These are phyloP conservation scores for Ophiobolus disseminans DNA, from an alignment of 2,329 filamentous ascomycete genomes.

Conservation along the genomic window DNA sequence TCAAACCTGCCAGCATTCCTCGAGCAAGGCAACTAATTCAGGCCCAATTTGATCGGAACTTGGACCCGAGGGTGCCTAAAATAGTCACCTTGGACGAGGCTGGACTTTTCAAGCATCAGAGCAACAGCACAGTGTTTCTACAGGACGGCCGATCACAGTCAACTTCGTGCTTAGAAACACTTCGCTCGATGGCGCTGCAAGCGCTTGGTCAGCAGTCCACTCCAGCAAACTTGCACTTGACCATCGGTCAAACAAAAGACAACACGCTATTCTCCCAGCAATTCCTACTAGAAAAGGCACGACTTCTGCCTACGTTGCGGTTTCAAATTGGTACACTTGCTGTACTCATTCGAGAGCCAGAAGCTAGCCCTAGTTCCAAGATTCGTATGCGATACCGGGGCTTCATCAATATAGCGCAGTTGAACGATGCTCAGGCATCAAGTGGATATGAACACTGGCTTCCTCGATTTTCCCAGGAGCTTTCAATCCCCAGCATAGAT, in stretches of 20 bases:
- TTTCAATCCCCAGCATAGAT: not conserved
- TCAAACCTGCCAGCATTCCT: conserved; percentile 56
- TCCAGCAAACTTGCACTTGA: conserved; percentile 60
- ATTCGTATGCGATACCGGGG: conserved; percentile 66
- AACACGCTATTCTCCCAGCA: conserved; percentile 54
- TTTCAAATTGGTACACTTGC: conserved; percentile 61
- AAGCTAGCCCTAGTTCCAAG: conserved; percentile 29
- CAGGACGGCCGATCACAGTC: conserved; percentile 13
- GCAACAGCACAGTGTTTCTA: conserved; percentile 55
- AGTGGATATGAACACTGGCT: conserved; percentile 24
- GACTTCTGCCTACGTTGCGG: conserved; percentile 55
- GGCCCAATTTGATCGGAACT: conserved; percentile 36
- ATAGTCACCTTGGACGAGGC: conserved; percentile 48
- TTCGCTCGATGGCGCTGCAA: conserved; percentile 29
- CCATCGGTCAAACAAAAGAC: conserved; percentile 65
- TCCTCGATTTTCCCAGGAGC: not conserved
- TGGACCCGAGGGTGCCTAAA: not conserved
- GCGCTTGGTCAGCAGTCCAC: conserved; percentile 31
- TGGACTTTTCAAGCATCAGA: conserved; percentile 59
- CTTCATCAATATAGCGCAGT: conserved; percentile 48
- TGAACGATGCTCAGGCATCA: conserved; percentile 2
- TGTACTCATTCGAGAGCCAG: conserved; percentile 61
- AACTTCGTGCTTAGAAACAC: conserved; percentile 12
- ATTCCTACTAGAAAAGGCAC: conserved; percentile 62
- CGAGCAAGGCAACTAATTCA: conserved; percentile 53